phyloP scores from a whole-genome alignment of 805 yeast species.

The Kurtzmaniella fragi region DNA sequence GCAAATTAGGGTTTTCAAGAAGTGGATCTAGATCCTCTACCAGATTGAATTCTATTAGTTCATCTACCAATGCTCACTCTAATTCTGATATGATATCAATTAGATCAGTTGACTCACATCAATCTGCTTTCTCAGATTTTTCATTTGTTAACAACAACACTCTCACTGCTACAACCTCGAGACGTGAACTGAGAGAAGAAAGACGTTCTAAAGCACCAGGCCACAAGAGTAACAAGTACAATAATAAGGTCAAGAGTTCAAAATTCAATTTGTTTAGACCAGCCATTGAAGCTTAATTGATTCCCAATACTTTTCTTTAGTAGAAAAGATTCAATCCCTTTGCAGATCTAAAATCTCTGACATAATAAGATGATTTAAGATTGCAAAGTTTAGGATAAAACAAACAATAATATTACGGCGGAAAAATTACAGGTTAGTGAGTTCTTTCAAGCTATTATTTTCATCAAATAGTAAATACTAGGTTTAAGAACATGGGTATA shows the following conservation, averaged over 20 bases:
- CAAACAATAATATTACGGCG: too few species aligned
- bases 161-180: constrained; percentile 1
- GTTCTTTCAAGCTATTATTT: too few species aligned
- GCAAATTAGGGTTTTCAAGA: constrained; percentile 7
- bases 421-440: too few species aligned
- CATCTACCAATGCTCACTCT: background rate
- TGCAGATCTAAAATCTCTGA: too few species aligned
- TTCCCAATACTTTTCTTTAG: too few species aligned
- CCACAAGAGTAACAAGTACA: constrained; percentile 1
- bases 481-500: too few species aligned
- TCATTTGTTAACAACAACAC: constrained; percentile 14
- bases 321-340: too few species aligned
- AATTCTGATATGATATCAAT: constrained; percentile 14
- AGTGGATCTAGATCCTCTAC: constrained; percentile 1
- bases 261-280: constrained; percentile 2
- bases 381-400: too few species aligned
- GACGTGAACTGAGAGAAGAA: constrained; percentile 1
- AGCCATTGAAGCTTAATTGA: background rate
- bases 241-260: constrained; percentile 1
- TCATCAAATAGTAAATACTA: too few species aligned
- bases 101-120: constrained; percentile 10
- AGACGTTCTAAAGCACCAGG: constrained; percentile 2
- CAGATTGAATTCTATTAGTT: constrained; percentile 2
- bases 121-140: constrained; percentile 18
- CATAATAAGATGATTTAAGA: too few species aligned